These are phyloP conservation scores for Thelonectria olida DNA, from an alignment of 2,329 filamentous ascomycete genomes.

Conservation along the genomic window DNA sequence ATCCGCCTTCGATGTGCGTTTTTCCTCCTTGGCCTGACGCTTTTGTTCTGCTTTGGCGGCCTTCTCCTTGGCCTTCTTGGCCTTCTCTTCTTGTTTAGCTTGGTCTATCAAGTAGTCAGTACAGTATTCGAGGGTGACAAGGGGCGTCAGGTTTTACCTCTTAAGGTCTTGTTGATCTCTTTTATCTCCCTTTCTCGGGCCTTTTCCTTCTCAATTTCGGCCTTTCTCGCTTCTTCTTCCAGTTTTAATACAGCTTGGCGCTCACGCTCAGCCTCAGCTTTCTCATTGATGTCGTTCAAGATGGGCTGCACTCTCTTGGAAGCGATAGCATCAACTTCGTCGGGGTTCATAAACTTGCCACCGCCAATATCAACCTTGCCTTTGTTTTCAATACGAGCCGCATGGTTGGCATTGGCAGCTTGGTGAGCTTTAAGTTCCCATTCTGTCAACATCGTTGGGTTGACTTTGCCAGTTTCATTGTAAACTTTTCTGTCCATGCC, in stretches of 20 bases:
- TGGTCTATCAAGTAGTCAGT: constrained; percentile 49
- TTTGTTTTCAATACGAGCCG: constrained; percentile 64
- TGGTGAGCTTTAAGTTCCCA: constrained; percentile 83
- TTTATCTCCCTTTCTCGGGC: constrained; percentile 62
- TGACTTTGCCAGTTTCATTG: constrained; percentile 77
- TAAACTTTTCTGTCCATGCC: constrained; percentile 85
- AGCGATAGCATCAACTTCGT: constrained; percentile 83
- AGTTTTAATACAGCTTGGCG: constrained; percentile 72
- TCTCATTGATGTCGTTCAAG: constrained; percentile 84
- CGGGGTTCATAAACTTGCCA: constrained; percentile 80
- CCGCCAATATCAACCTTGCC: constrained; percentile 77
- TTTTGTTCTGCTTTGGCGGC: constrained; percentile 64
- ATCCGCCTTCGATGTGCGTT: constrained; percentile 53
- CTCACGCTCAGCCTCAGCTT: constrained; percentile 76
- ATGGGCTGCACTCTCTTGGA: constrained; percentile 81
- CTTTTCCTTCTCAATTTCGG: constrained; percentile 58
- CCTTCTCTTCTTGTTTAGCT: constrained; percentile 52
- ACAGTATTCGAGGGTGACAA: constrained; percentile 37
- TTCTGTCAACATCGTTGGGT: constrained; percentile 73
- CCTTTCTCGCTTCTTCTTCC: constrained; percentile 66
- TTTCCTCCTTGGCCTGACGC: constrained; percentile 59
- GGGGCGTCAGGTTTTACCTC: constrained; percentile 55
- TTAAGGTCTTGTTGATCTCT: constrained; percentile 63
- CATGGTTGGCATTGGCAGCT: constrained; percentile 72
- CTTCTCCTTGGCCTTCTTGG: constrained; percentile 44